phyloP scores from a whole-genome alignment of 164 flowering plant genomes.

The Brasenia schreberi region DNA sequence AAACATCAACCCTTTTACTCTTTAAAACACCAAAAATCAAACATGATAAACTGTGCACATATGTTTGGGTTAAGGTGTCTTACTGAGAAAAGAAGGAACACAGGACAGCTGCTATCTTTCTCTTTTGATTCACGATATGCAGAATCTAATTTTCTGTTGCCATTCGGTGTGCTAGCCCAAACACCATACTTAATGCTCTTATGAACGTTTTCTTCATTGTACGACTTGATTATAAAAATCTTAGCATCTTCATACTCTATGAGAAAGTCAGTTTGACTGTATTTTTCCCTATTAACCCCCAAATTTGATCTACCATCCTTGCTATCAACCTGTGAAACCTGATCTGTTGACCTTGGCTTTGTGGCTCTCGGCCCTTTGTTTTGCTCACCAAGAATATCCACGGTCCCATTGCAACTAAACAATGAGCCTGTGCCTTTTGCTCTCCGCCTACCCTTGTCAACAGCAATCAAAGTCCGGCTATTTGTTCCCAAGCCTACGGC shows the following conservation, averaged over 20 bases:
- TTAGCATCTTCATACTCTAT: constrained; percentile 64
- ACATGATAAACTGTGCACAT: too few relatives aligned
- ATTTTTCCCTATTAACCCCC: constrained; percentile 19
- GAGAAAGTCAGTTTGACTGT: constrained; percentile 52
- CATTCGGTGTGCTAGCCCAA: constrained; percentile 94
- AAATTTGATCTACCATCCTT: constrained; percentile 21
- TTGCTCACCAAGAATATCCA: constrained; percentile 62
- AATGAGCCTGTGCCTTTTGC: constrained; percentile 32
- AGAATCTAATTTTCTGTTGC: constrained; percentile 78
- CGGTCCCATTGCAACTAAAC: constrained; percentile 38
- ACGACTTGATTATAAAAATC: constrained; percentile 84
- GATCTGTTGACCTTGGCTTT: constrained; percentile 60
- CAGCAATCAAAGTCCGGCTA: constrained; percentile 29
- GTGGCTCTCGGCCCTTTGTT: constrained; percentile 87
- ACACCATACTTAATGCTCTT: constrained; percentile 86
- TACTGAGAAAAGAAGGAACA: constrained; percentile 88
- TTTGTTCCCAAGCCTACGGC: constrained; percentile 30
- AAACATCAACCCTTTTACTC: too few relatives aligned
- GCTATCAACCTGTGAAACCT: constrained; percentile 21
- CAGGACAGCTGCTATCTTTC: constrained; percentile 40
- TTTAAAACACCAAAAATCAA: too few relatives aligned
- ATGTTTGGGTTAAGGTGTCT: not conserved
- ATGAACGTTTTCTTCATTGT: constrained; percentile 93
- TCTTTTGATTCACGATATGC: constrained; percentile 71
- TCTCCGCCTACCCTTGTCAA: constrained; percentile 53